Evolutionary conservation across 2,329 filamentous ascomycete genomes (phyloP).

Genomic region (Eutypella sp.): DNA sequence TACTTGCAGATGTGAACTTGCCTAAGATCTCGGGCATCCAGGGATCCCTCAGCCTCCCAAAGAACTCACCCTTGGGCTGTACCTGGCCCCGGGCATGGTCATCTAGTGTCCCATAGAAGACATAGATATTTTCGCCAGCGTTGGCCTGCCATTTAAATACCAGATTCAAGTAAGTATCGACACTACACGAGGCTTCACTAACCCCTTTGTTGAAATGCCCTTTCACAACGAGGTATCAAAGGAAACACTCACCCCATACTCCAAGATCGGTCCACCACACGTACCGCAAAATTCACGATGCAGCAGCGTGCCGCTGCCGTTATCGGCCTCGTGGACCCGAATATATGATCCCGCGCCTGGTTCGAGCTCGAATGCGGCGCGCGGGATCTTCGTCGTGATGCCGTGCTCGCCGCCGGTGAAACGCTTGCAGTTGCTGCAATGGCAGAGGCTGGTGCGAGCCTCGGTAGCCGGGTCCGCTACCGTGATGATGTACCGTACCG

Average conservation of each 20-base stretch:
- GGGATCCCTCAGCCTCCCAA: conserved; percentile 22
- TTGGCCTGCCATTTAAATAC: conserved; percentile 12
- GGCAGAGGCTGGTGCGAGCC: conserved; percentile 46
- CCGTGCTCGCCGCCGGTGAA: conserved; percentile 48
- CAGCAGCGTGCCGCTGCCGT: conserved; percentile 41
- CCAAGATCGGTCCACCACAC: conserved; percentile 46
- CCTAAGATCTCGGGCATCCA: conserved; percentile 23
- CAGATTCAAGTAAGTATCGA: no score
- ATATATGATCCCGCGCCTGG: conserved; percentile 25
- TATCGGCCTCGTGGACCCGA: conserved; percentile 43
- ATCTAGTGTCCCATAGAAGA: conserved; percentile 26
- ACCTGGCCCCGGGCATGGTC: conserved; percentile 23
- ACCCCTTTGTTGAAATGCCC: background rate
- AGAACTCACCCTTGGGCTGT: conserved; percentile 27
- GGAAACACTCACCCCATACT: conserved; percentile 42
- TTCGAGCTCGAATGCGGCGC: conserved; percentile 37
- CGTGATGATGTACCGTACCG: conserved; percentile 40
- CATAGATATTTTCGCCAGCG: conserved; percentile 22
- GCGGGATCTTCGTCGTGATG: conserved; percentile 45
- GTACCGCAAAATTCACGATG: conserved; percentile 48
- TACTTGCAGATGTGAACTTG: background rate
- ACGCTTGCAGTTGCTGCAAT: conserved; percentile 50
- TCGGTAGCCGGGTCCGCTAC: conserved; percentile 37
- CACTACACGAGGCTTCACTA: background rate
- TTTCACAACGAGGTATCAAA: no score